Evolutionary conservation across 257 asterid genomes (phyloP).

Genomic region (Henckelia pumila): DNA sequence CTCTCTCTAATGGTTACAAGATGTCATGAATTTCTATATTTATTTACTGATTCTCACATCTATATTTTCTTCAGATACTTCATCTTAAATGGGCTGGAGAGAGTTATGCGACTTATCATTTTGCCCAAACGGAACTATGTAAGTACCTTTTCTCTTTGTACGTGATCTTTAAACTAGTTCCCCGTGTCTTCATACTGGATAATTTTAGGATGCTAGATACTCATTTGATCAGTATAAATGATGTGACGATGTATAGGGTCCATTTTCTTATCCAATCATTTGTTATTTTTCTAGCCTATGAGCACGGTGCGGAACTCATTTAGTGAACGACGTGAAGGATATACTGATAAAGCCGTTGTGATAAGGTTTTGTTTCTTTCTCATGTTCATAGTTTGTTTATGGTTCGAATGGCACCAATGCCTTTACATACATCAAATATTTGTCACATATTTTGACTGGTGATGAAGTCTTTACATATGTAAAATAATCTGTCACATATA

Average conservation of each 20-base stretch:
- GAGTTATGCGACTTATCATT: conserved; percentile 79
- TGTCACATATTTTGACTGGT: background rate
- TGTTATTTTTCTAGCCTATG: conserved; percentile 56
- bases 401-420: conserved; percentile 9
- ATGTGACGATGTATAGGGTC: background rate
- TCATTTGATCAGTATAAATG: conserved; percentile 2
- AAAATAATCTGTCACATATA: conserved; percentile 1
- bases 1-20: background rate
- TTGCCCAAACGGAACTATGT: conserved; percentile 88
- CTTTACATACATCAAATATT: conserved; percentile 3
- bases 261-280: conserved; percentile 20
- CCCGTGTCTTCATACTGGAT: conserved; percentile 6
- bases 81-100: conserved; percentile 92
- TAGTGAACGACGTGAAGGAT: conserved; percentile 86
- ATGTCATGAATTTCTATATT: background rate
- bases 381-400: conserved; percentile 7
- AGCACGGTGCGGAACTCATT: conserved; percentile 84
- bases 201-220: conserved; percentile 5
- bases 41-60: conserved; percentile 10
- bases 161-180: conserved; percentile 16
- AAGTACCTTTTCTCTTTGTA: conserved; percentile 35
- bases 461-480: background rate
- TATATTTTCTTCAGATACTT: conserved; percentile 56
- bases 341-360: conserved; percentile 87
- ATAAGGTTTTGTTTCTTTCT: conserved; percentile 59